A percentile compares a stretch with the other conserved stretches of the same genome.
phyloP scores from a whole-genome alignment of 176 grass and related monocot genomes.

The bread wheat (Triticum aestivum) region IWGSC_CS_RefSeq_v2.1 NC_057805.1:95316381-95316880 shows the following conservation, averaged over 20 bases:
- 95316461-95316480: not conserved
- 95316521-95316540: no score
- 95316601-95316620: no score
- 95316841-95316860: constrained; percentile 58
- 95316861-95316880: constrained; percentile 49
- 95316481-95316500: no score
- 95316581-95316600: no score
- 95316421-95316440: not conserved
- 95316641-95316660: not conserved
- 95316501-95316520: no score
- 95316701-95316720: not conserved
- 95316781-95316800: not conserved
- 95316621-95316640: not conserved
- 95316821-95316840: constrained; percentile 22
- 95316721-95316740: not conserved
- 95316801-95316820: constrained; percentile 32
- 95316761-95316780: not conserved
- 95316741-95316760: not conserved
- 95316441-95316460: not conserved
- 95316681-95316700: not conserved
- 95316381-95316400: not conserved
- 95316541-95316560: no score
- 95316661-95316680: not conserved
- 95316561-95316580: no score
- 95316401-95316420: not conserved